Evolutionary conservation across 2,329 filamentous ascomycete genomes (phyloP), one percentile per base, ranked within the genome.

Genomic region (Colletotrichum tropicicola): DNA sequence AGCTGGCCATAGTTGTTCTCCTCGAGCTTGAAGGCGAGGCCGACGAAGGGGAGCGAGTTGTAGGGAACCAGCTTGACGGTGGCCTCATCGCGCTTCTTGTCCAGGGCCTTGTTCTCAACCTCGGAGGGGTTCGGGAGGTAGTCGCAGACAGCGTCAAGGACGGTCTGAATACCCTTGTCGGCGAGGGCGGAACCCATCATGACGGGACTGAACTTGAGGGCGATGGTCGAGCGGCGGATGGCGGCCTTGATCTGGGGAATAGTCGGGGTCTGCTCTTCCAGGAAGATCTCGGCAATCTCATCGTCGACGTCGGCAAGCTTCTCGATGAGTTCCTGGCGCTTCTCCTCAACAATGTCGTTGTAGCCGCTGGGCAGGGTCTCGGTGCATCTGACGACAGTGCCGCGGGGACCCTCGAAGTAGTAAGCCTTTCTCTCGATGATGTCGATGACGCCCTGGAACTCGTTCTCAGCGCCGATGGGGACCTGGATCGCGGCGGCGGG

Each of bases 1-100:
- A 99, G 87, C 80, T 99, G 96, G 44, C 96, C 96, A 73, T 97
- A 99, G 78, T 97, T 98, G 81, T 95, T 97, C 81, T 99, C 96
- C 85, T 99, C 96, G 21, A 99, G 89, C 85, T 99, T 99, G 86
- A 99, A 99, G 9, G 96, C 96, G 68, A 99, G 85, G 52, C 96
- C 96, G 59, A 98, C 94, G 74, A 98, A 98, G 0, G 96, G 96
- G 23, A 97, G 84, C 21, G 92, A 91, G 80, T 97, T 96, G 83
- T 98, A 98, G 2, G 95, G 94, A 17, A 98, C 89, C 59, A 99
- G 88, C 77, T 95, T 92, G 65, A 97, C 94, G 3, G 89, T 86
- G 51, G 90, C 87, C 78, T 99, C 96, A 44, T 84, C 84, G 72
- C 92, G 89, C 74, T 90, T 88, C 75, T 90, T 91, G 79, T 99